phyloP scores from a whole-genome alignment of 1,139 yeast genomes.

The Meyerozyma sp. region DNA sequence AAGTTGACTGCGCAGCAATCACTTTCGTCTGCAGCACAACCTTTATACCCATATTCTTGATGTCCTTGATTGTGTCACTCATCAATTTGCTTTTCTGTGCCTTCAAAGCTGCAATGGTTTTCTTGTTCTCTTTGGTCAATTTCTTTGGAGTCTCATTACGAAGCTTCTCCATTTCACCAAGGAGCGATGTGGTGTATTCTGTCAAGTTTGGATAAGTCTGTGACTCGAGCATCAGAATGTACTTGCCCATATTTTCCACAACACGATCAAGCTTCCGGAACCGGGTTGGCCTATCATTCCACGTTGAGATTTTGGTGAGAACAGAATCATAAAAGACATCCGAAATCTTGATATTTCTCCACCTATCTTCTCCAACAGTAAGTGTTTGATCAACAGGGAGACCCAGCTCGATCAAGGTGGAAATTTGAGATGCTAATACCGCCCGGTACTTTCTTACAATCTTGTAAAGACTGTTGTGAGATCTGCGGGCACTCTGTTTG shows the following conservation, averaged over 20 bases:
- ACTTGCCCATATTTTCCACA: conserved; percentile 51
- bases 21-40: conserved; percentile 62
- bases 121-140: conserved; percentile 70
- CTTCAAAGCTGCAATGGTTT: conserved; percentile 64
- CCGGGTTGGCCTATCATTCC: conserved; percentile 53
- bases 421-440: conserved; percentile 49
- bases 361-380: not conserved
- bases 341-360: not conserved
- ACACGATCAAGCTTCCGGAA: conserved; percentile 47
- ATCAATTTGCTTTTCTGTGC: conserved; percentile 74
- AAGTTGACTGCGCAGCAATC: conserved; percentile 54
- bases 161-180: conserved; percentile 56
- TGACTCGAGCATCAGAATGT: conserved; percentile 30
- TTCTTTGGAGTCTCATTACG: conserved; percentile 72
- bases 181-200: conserved; percentile 50
- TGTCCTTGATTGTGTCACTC: conserved; percentile 70
- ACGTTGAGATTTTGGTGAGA: conserved; percentile 24
- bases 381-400: conserved; percentile 18
- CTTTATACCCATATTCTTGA: conserved; percentile 71
- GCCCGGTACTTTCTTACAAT: conserved; percentile 77
- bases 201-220: conserved; percentile 36
- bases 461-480: conserved; percentile 82
- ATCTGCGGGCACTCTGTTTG: conserved; percentile 85
- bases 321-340: conserved; percentile 2
- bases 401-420: conserved; percentile 60